Evolutionary conservation across 768 basidiomycete species (phyloP).

Genomic region (Panaeolus papilionaceus): DNA sequence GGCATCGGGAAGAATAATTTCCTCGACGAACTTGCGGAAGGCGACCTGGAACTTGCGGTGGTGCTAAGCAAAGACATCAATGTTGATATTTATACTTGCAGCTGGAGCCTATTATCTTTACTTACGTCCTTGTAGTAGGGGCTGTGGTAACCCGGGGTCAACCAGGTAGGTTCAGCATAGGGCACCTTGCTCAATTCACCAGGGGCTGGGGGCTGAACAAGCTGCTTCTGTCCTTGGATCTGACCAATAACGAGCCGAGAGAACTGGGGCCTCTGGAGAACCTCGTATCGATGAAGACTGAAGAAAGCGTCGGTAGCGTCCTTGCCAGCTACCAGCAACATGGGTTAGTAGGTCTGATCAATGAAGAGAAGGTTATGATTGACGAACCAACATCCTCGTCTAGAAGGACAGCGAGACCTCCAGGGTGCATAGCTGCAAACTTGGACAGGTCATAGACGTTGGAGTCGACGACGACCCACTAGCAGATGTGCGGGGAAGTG

Average conservation of each 20-base stretch:
- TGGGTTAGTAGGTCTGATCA: neutral
- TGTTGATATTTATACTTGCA: neutral
- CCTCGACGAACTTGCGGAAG: slow-evolving; percentile 77
- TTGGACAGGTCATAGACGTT: slow-evolving; percentile 85
- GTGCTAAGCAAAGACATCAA: slow-evolving; percentile 42
- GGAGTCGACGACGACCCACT: slow-evolving; percentile 89
- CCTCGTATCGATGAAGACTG: slow-evolving; percentile 87
- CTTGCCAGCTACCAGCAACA: slow-evolving; percentile 67
- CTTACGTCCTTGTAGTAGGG: slow-evolving; percentile 80
- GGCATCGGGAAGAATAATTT: slow-evolving; percentile 65
- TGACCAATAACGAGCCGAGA: slow-evolving; percentile 76
- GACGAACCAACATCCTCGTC: slow-evolving; percentile 77
- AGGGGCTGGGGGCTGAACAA: slow-evolving; percentile 58
- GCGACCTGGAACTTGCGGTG: slow-evolving; percentile 68
- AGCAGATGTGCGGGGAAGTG: neutral
- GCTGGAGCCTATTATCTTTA: slow-evolving; percentile 34
- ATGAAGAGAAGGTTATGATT: neutral
- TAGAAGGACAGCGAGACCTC: slow-evolving; percentile 78
- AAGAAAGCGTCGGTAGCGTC: slow-evolving; percentile 94
- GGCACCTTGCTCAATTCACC: slow-evolving; percentile 83
- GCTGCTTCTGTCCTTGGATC: slow-evolving; percentile 69
- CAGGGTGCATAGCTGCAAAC: slow-evolving; percentile 88
- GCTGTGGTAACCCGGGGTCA: slow-evolving; percentile 67
- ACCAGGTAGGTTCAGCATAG: slow-evolving; percentile 91
- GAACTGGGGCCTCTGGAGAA: slow-evolving; percentile 83